phyloP scores from a whole-genome alignment of 495 filamentous ascomycete genomes.

The Xylaria intraflava region DNA sequence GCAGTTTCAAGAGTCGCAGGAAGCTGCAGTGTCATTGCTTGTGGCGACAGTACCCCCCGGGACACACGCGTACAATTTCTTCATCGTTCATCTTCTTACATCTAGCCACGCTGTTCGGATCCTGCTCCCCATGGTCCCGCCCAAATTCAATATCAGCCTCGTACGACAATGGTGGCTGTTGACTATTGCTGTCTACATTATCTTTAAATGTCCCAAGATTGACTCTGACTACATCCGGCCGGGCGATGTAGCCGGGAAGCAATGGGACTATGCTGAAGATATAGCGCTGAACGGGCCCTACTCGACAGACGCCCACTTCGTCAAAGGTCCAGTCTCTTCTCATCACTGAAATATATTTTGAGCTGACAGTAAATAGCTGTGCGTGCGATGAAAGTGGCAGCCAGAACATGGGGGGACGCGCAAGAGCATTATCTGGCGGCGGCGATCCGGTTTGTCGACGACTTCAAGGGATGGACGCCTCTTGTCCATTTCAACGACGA shows the following conservation, averaged over 20 bases:
- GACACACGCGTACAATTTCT: slow-evolving; percentile 73
- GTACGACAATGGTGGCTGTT: slow-evolving; percentile 87
- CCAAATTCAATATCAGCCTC: slow-evolving; percentile 62
- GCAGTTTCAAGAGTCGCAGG: slow-evolving; percentile 72
- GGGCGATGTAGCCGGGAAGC: slow-evolving; percentile 53
- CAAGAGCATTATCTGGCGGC: slow-evolving; percentile 69
- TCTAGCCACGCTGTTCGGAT: slow-evolving; percentile 83
- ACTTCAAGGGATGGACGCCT: slow-evolving; percentile 66
- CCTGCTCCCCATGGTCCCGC: slow-evolving; percentile 70
- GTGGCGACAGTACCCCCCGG: slow-evolving; percentile 53
- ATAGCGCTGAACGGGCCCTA: slow-evolving; percentile 59
- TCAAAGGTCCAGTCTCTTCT: slow-evolving; percentile 50
- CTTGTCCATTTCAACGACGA: not conserved
- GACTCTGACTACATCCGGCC: slow-evolving; percentile 55
- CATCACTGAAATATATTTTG: not conserved
- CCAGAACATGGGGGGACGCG: slow-evolving; percentile 77
- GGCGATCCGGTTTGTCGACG: slow-evolving; percentile 70
- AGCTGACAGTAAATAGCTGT: slow-evolving; percentile 42
- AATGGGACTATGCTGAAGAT: slow-evolving; percentile 70
- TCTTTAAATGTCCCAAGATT: slow-evolving; percentile 64
- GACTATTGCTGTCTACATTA: slow-evolving; percentile 67
- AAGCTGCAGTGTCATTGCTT: slow-evolving; percentile 66
- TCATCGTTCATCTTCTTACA: slow-evolving; percentile 72
- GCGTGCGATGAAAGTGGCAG: slow-evolving; percentile 65
- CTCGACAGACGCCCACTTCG: slow-evolving; percentile 70